Evolutionary conservation across 1,284 basidiomycete species (phyloP), one percentile per base, ranked within the genome.

Genomic region (Termitomyces sp.): DNA sequence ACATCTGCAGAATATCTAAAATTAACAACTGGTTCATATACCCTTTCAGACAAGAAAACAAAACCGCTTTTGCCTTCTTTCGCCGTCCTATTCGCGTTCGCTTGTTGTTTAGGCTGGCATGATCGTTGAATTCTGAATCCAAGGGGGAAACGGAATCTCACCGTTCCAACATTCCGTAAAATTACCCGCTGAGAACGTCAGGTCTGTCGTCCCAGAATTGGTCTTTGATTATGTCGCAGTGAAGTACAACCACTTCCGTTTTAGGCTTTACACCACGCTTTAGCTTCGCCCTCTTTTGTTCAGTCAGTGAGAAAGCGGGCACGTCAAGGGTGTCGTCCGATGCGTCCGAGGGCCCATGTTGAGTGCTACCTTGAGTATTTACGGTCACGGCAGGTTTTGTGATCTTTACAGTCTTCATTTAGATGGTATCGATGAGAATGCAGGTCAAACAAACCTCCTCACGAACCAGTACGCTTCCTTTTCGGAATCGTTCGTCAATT

Each of bases 401-500:
- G 26, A 50, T 44, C 57, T 60, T 40, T 40, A 5, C 12, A 15
- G 28, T n/a, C 15, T 24, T 33, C 34, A 12, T 36, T 28, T 15
- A 26, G 28, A 19, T 3, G 24, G n/a, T 17, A 3, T 21, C 28
- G 26, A 21, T 26, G 28, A 5, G n/a, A 9, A 30, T 19, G 13
- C 34, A 39, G 13, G 15, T 33, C 13, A 44, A 43, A 59, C 63
- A 41, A 55, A 71, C 76, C 62, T 76, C 72, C 55, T 84, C 77
- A 64, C 93, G 85, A 28, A 94, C 81, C 6, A 98, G 70, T 1
- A 92, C 80, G 58, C 89, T 95, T 7, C 96, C 96, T 67, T 96
- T 97, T 47, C 90, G 77, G 66, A 82, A 97, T 59, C 90, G 80
- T 2, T 81, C 78, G 3, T 87, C 79, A 1, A 95, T 67, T 12